A percentile compares a stretch with the other conserved stretches of the same genome.
phyloP scores from a whole-genome alignment of 2,329 filamentous ascomycete species.

The Pseudogymnoascus destructans region DNA sequence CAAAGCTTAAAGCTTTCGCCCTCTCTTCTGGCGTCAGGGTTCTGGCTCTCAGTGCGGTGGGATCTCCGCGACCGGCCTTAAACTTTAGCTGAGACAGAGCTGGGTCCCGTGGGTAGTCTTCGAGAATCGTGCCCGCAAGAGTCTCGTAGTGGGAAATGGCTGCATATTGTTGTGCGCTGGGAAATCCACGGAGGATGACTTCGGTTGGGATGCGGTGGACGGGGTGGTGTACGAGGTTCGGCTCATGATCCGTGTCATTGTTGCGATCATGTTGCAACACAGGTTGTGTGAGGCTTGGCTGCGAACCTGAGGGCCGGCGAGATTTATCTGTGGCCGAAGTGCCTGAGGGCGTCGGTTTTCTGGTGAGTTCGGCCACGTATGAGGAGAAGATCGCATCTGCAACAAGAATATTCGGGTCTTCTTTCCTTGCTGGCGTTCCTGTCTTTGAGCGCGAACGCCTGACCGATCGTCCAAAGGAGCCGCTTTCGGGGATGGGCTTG shows the following conservation, averaged over 20 bases:
- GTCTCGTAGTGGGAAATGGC: constrained; percentile 81
- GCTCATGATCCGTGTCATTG: constrained; percentile 27
- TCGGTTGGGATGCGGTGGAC: constrained; percentile 51
- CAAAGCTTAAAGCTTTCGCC: constrained; percentile 65
- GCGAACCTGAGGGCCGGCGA: constrained; percentile 19
- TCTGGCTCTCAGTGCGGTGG: constrained; percentile 51
- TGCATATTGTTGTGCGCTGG: constrained; percentile 59
- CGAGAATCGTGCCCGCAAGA: constrained; percentile 74
- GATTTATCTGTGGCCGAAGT: constrained; percentile 20
- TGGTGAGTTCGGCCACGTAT: constrained; percentile 37
- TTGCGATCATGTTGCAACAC: constrained; percentile 18
- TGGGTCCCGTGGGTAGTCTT: constrained; percentile 85
- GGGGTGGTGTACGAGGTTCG: constrained; percentile 12
- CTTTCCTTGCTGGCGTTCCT: constrained; percentile 39
- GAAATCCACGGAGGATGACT: constrained; percentile 75
- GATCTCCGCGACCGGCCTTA: constrained; percentile 60
- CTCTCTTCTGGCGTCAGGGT: constrained; percentile 61
- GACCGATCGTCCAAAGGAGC: constrained; percentile 55
- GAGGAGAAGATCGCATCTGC: constrained; percentile 49
- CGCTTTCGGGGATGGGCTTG: constrained; percentile 44
- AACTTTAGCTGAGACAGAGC: constrained; percentile 56
- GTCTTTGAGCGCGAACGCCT: constrained; percentile 49
- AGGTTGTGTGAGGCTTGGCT: constrained; percentile 21
- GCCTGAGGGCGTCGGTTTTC: constrained; percentile 21
- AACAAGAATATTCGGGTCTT: constrained; percentile 48